Conservation (phyloP, 345 rosid species). For the Mallotus nudiflorus region DNA sequence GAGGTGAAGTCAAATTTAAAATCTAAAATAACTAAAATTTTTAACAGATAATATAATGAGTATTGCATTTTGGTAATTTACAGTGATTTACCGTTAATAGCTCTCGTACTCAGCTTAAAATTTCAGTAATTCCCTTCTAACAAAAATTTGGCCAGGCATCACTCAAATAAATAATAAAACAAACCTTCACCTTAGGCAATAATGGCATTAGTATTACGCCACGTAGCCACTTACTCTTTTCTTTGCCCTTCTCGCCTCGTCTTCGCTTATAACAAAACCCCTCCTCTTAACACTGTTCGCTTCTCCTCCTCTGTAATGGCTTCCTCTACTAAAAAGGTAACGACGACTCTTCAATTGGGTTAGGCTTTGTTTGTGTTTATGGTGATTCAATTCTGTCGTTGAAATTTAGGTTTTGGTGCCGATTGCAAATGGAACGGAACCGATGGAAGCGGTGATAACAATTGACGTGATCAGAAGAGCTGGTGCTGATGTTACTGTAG, state of each 20-base stretch:
- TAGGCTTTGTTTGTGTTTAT: background rate
- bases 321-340: constrained; percentile 54
- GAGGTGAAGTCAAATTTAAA: too few relatives aligned
- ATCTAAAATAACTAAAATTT: too few relatives aligned
- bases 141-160: too few relatives aligned
- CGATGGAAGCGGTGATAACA: constrained; percentile 88
- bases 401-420: constrained; percentile 82
- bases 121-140: too few relatives aligned
- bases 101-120: too few relatives aligned
- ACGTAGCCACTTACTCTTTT: constrained; percentile 22
- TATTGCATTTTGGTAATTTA: too few relatives aligned
- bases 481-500: constrained; percentile 82
- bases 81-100: too few relatives aligned
- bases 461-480: constrained; percentile 79
- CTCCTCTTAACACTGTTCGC: constrained; percentile 29
- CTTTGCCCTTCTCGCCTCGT: constrained; percentile 7
- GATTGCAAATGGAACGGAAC: constrained; percentile 87
- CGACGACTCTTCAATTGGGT: background rate
- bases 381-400: background rate
- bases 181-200: too few relatives aligned
- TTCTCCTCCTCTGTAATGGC: constrained; percentile 47
- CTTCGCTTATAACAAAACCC: background rate
- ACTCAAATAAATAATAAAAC: too few relatives aligned
- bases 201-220: constrained; percentile 31
- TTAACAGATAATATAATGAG: too few relatives aligned